These are phyloP conservation scores for Erodium texanum DNA, from an alignment of 441 rosid species.

Conservation along the genomic window DNA sequence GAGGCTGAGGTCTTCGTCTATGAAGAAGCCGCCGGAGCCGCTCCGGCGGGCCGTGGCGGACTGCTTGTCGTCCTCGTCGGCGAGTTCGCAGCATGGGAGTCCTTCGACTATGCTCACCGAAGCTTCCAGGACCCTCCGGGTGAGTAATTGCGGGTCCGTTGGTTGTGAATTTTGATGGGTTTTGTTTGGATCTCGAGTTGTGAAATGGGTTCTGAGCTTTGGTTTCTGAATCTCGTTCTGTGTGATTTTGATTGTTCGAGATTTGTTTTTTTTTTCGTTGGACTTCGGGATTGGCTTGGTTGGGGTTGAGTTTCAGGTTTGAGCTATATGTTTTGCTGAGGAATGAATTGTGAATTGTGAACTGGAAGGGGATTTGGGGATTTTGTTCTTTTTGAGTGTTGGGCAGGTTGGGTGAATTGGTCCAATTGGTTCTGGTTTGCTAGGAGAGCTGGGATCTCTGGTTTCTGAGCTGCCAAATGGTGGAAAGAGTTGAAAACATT, in stretches of 20 bases:
- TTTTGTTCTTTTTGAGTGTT: background rate
- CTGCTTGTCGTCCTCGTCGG: conserved; percentile 65
- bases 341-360: background rate
- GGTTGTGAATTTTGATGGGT: conserved; percentile 4
- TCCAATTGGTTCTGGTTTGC: background rate
- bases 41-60: conserved; percentile 87
- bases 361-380: background rate
- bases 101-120: conserved; percentile 46
- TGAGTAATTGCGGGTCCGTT: conserved; percentile 25
- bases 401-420: background rate
- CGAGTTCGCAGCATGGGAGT: conserved; percentile 47
- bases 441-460: background rate
- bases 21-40: conserved; percentile 93
- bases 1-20: conserved; percentile 73
- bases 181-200: conserved; percentile 24
- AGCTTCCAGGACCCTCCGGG: conserved; percentile 89
- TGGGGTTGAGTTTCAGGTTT: background rate
- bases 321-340: background rate
- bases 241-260: conserved; percentile 4
- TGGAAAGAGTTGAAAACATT: background rate
- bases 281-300: background rate
- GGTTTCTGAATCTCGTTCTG: conserved; percentile 13
- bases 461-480: conserved; percentile 1
- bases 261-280: background rate
- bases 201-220: background rate